Conservation (phyloP, 805 yeast species). For the Ogataea nonfermentans region DNA sequence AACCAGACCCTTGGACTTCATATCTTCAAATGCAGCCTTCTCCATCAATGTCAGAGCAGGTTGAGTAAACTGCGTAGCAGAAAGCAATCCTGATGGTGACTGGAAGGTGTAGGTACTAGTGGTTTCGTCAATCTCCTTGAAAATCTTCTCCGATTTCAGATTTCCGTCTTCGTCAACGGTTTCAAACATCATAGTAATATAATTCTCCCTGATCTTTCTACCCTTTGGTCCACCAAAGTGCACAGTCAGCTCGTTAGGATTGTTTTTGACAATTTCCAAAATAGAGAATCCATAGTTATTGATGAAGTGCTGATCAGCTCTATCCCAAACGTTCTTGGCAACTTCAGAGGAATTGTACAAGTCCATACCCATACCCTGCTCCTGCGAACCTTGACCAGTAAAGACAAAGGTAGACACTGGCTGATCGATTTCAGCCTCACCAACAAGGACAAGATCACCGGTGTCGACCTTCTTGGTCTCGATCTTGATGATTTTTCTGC, state of each 20-base stretch:
- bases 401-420: constrained; percentile 95
- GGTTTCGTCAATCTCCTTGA: constrained; percentile 81
- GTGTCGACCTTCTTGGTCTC: constrained; percentile 83
- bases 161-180: constrained; percentile 83
- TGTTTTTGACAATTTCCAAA: constrained; percentile 89
- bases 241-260: constrained; percentile 92
- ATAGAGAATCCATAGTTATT: constrained; percentile 96
- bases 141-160: constrained; percentile 87
- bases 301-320: constrained; percentile 92
- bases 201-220: constrained; percentile 89
- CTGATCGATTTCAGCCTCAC: constrained; percentile 99
- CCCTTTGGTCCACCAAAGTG: constrained; percentile 99
- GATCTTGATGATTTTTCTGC: constrained; percentile 94
- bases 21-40: constrained; percentile 97
- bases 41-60: constrained; percentile 99
- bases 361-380: constrained; percentile 99
- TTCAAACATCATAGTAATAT: constrained; percentile 96
- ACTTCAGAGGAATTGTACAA: constrained; percentile 85
- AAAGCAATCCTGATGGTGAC: constrained; percentile 90
- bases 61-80: constrained; percentile 99
- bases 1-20: constrained; percentile 92
- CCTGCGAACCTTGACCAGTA: constrained; percentile 99
- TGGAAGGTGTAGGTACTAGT: constrained; percentile 85
- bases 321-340: constrained; percentile 96
- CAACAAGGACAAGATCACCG: constrained; percentile 72